Evolutionary conservation across 345 rosid species (phyloP).

Genomic region (Noccaea bulbosa): DNA sequence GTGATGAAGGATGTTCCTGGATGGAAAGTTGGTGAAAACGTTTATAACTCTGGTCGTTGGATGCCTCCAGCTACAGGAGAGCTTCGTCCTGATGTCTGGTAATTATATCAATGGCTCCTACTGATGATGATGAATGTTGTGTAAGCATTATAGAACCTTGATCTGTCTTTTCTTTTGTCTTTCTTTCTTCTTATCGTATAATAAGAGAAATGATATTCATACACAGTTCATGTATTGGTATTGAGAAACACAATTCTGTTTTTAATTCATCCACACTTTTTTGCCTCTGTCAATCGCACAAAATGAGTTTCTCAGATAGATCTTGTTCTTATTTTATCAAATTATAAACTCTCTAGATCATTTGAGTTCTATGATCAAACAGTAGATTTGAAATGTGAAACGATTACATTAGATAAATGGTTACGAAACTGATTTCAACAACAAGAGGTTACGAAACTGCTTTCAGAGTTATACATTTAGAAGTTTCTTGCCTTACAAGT

Average conservation of each 20-base stretch:
- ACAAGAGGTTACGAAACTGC: conserved; percentile 12
- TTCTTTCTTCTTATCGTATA: conserved; percentile 11
- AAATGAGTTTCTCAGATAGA: conserved; percentile 1
- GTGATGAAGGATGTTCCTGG: conserved; percentile 99
- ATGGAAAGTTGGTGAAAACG: conserved; percentile 97
- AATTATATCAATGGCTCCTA: conserved; percentile 38
- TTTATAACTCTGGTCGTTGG: conserved; percentile 96
- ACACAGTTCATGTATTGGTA: conserved; percentile 26
- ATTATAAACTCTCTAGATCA: not conserved
- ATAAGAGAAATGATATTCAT: conserved; percentile 37
- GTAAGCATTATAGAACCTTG: conserved; percentile 21
- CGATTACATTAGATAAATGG: not conserved
- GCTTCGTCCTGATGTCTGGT: conserved; percentile 99
- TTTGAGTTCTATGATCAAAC: not conserved
- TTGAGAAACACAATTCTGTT: conserved; percentile 6
- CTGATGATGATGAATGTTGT: conserved; percentile 36
- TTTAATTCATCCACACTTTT: not conserved
- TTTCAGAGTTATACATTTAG: conserved; percentile 17
- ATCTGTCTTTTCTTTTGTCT: conserved; percentile 1
- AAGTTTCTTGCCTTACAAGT: conserved; percentile 29
- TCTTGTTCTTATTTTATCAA: conserved; percentile 1
- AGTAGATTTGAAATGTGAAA: not conserved
- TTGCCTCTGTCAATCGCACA: not conserved
- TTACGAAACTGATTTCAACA: conserved; percentile 2
- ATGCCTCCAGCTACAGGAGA: conserved; percentile 98